These are phyloP conservation scores for Diaporthe citri DNA, from an alignment of 2,329 filamentous ascomycete species.

Conservation along the genomic window DNA sequence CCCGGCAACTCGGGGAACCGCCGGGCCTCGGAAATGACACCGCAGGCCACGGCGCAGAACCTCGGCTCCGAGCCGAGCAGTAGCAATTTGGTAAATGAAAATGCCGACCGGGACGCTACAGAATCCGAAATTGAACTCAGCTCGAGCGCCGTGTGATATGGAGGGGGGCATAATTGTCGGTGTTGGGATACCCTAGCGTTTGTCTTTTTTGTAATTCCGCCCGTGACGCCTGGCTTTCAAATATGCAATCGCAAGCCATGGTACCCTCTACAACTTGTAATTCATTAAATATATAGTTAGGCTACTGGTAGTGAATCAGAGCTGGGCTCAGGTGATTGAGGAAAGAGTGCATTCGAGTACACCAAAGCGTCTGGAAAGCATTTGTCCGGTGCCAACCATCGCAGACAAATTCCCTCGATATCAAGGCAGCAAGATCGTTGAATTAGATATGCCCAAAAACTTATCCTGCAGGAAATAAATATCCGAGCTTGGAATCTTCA, in stretches of 20 bases:
- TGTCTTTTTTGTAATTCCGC: background rate
- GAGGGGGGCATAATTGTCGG: background rate
- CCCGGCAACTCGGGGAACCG: background rate
- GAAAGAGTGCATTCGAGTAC: background rate
- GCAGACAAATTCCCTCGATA: background rate
- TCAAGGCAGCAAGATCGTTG: background rate
- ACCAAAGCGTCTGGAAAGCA: background rate
- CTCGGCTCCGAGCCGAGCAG: background rate
- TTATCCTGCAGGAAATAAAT: background rate
- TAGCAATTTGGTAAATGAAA: background rate
- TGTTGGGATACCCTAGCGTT: background rate
- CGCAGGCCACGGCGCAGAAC: background rate
- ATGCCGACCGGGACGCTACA: background rate
- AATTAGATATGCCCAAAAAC: rapidly evolving
- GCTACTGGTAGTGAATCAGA: too few species aligned
- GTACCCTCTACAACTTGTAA: background rate
- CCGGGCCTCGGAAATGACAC: background rate
- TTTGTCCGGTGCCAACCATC: background rate
- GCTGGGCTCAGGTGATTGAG: too few species aligned
- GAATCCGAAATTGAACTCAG: constrained; percentile 2
- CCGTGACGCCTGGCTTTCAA: background rate
- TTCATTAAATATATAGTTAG: background rate
- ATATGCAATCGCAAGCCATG: background rate
- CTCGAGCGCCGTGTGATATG: background rate
- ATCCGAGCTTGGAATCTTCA: background rate